These are phyloP conservation scores for Bonnemaisonia californica DNA, from an alignment of 31 red algal genomes.

Conservation along the genomic window DNA sequence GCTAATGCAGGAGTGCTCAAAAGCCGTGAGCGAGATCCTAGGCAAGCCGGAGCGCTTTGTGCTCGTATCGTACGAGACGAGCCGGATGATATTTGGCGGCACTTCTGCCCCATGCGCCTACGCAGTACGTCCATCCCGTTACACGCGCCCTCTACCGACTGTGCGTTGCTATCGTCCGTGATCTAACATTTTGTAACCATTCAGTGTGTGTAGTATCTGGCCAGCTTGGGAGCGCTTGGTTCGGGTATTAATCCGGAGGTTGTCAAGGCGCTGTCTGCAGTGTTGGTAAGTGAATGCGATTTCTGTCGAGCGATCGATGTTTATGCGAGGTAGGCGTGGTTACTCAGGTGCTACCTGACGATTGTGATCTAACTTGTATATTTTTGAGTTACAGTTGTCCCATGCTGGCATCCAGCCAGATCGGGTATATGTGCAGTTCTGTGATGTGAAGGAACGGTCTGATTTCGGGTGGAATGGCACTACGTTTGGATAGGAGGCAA, in stretches of 20 bases:
- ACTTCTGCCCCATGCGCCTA: neutral
- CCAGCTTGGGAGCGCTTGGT: constrained; percentile 15
- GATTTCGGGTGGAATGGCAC: constrained; percentile 21
- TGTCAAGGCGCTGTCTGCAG: neutral
- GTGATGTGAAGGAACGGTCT: neutral
- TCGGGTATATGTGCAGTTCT: constrained; percentile 10
- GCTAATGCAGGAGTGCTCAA: constrained; percentile 5
- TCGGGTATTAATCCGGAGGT: constrained; percentile 4
- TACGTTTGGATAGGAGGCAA: neutral
- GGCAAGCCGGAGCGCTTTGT: constrained; percentile 1
- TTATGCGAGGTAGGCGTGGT: no score
- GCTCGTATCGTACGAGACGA: constrained; percentile 5
- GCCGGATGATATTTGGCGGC: constrained; percentile 10
- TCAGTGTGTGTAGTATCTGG: constrained; percentile 5
- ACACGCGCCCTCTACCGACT: neutral
- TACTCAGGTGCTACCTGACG: no score
- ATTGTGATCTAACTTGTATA: no score
- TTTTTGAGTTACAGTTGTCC: no score
- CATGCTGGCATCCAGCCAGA: constrained; percentile 10
- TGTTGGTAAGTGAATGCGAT: neutral
- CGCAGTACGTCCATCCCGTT: neutral
- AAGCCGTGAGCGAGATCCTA: neutral
- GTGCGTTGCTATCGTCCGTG: neutral
- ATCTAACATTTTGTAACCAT: no score
- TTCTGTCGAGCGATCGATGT: neutral